Evolutionary conservation across 352 stramenopile genomes (phyloP).

Genomic region (Aphanomyces euteiches): DNA sequence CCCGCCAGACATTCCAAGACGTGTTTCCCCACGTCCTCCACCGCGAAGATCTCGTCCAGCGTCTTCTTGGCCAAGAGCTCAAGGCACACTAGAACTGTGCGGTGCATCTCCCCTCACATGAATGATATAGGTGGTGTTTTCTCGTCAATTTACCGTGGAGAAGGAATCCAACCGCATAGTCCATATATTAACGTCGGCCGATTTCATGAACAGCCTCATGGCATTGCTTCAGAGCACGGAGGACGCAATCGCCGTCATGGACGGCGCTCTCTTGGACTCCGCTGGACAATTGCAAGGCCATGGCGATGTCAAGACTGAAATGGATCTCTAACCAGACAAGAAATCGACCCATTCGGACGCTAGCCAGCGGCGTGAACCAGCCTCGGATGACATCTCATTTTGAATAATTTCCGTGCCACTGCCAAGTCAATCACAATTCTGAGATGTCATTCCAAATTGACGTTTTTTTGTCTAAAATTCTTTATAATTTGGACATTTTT

Average conservation of each 20-base stretch:
- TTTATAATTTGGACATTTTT: too few relatives aligned
- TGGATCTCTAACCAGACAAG: too few relatives aligned
- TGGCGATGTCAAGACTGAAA: too few relatives aligned
- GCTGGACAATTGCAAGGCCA: too few relatives aligned
- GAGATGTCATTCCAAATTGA: too few relatives aligned
- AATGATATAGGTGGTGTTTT: not conserved
- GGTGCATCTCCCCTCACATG: not conserved
- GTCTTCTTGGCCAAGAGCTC: not conserved
- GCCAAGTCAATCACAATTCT: too few relatives aligned
- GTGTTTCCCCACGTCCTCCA: constrained; percentile 1
- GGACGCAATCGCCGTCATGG: not conserved
- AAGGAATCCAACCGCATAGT: not conserved
- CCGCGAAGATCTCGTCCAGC: not conserved
- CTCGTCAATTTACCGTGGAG: not conserved
- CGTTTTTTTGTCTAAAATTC: too few relatives aligned
- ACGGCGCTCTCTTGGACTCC: too few relatives aligned
- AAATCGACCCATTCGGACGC: too few relatives aligned
- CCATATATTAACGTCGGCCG: not conserved
- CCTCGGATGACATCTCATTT: too few relatives aligned
- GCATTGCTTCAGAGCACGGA: constrained; percentile 9
- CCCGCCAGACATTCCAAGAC: not conserved
- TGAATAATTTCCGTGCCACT: too few relatives aligned
- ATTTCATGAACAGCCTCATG: constrained; percentile 10
- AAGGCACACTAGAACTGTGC: constrained; percentile 1
- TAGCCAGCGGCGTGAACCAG: too few relatives aligned